Percentiles rank a stretch among this genome's conserved stretches.
Evolutionary conservation across 495 filamentous ascomycete species (phyloP).

Genomic region (Bombardia bombarda): DNA sequence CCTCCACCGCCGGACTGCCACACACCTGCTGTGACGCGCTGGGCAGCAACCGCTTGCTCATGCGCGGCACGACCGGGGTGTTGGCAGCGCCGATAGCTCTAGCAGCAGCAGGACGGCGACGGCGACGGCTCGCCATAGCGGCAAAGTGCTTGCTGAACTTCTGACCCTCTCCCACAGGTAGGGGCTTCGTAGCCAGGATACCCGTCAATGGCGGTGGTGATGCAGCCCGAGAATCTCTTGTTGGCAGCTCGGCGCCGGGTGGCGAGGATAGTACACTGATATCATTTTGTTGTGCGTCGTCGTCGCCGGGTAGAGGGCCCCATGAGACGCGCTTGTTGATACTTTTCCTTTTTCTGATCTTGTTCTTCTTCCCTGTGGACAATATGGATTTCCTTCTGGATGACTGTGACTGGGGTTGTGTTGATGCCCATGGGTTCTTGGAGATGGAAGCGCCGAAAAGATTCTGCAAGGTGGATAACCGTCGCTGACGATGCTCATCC

Average conservation of each 20-base stretch:
- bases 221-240: slow-evolving; percentile 1
- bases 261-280: not conserved
- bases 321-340: slow-evolving; percentile 16
- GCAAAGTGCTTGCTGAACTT: slow-evolving; percentile 31
- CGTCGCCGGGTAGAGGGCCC: slow-evolving; percentile 17
- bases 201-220: slow-evolving; percentile 22
- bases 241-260: not conserved
- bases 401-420: not conserved
- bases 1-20: slow-evolving; percentile 27
- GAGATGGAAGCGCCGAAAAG: slow-evolving; percentile 16
- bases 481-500: slow-evolving; percentile 4
- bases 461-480: slow-evolving; percentile 16
- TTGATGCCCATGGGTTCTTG: slow-evolving; percentile 18
- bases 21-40: slow-evolving; percentile 31
- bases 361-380: slow-evolving; percentile 1
- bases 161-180: slow-evolving; percentile 5
- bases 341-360: slow-evolving; percentile 8
- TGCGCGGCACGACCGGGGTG: too few relatives aligned
- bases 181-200: slow-evolving; percentile 2
- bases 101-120: not conserved
- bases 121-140: slow-evolving; percentile 15
- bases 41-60: slow-evolving; percentile 22
- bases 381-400: too few relatives aligned
- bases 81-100: too few relatives aligned
- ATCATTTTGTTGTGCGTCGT: not conserved